Evolutionary conservation across 1,284 basidiomycete genomes (phyloP).

Genomic region (Golubevia sp.): DNA sequence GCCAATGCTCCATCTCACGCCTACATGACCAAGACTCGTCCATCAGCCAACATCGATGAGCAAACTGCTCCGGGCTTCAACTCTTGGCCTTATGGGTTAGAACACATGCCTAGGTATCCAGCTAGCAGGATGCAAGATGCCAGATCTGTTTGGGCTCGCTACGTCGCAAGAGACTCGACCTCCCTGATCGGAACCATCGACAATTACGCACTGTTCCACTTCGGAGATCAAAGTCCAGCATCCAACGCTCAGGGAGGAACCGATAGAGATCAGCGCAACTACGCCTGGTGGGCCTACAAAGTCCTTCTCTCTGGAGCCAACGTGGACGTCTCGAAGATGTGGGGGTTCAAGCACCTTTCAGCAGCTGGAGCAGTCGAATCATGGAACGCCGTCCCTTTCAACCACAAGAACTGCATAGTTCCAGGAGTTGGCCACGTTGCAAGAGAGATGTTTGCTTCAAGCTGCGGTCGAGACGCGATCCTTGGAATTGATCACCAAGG

Average conservation of each 20-base stretch:
- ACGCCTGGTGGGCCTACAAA: background rate
- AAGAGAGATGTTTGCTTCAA: background rate
- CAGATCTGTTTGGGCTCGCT: background rate
- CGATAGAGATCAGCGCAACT: background rate
- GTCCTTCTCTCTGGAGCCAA: background rate
- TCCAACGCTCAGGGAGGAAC: background rate
- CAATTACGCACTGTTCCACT: background rate
- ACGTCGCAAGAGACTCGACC: background rate
- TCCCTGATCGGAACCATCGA: background rate
- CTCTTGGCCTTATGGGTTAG: conserved; percentile 2
- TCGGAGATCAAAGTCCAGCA: background rate
- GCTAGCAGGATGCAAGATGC: background rate
- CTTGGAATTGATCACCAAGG: background rate
- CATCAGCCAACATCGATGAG: background rate
- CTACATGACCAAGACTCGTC: conserved; percentile 1
- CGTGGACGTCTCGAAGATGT: background rate
- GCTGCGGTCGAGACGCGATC: background rate
- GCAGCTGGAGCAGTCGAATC: background rate
- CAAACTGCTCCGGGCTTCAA: conserved; percentile 1
- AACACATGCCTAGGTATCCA: background rate
- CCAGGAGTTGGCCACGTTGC: background rate
- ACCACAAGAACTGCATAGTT: background rate
- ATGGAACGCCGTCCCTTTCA: background rate
- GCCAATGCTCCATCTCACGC: conserved; percentile 3
- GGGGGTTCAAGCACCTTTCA: background rate